A percentile compares a stretch with the other conserved stretches of the same genome.
Conservation (phyloP, 495 filamentous ascomycete genomes). For the Talaromyces nanjingensis region DNA sequence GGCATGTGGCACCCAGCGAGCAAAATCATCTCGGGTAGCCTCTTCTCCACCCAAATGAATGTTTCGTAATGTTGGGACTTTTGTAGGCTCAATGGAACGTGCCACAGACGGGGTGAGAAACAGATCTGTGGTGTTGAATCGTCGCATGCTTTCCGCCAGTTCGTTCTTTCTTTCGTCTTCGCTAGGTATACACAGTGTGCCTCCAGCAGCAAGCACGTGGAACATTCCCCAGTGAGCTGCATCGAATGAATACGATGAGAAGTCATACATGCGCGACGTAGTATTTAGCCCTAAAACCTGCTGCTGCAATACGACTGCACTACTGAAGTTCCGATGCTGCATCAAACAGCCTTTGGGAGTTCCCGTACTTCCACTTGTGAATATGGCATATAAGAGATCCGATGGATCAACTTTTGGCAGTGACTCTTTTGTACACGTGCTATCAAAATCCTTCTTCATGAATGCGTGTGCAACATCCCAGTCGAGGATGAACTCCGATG, state of each 20-base stretch:
- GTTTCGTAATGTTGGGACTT: slow-evolving; percentile 38
- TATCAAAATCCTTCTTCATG: neutral
- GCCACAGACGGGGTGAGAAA: slow-evolving; percentile 4
- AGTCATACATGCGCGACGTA: neutral
- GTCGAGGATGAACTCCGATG: neutral
- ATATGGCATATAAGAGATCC: slow-evolving; percentile 45
- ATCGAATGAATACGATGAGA: slow-evolving; percentile 7
- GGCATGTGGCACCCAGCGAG: neutral
- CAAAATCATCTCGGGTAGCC: slow-evolving; percentile 9
- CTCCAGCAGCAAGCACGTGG: neutral
- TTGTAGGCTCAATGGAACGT: slow-evolving; percentile 23
- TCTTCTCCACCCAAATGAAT: slow-evolving; percentile 38
- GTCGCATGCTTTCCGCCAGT: neutral
- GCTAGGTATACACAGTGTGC: neutral
- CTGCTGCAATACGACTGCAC: neutral
- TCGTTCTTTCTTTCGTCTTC: neutral
- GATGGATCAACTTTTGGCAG: slow-evolving; percentile 18
- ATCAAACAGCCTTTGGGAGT: slow-evolving; percentile 66
- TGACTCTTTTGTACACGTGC: neutral
- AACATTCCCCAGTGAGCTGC: neutral
- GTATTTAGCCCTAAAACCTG: slow-evolving; percentile 7
- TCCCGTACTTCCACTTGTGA: slow-evolving; percentile 63
- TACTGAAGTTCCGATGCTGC: slow-evolving; percentile 34
- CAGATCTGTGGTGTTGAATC: neutral
- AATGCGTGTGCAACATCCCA: neutral